These are phyloP conservation scores for Bothriochloa decipiens DNA, from an alignment of 176 grass and related monocot genomes.

Conservation along the genomic window DNA sequence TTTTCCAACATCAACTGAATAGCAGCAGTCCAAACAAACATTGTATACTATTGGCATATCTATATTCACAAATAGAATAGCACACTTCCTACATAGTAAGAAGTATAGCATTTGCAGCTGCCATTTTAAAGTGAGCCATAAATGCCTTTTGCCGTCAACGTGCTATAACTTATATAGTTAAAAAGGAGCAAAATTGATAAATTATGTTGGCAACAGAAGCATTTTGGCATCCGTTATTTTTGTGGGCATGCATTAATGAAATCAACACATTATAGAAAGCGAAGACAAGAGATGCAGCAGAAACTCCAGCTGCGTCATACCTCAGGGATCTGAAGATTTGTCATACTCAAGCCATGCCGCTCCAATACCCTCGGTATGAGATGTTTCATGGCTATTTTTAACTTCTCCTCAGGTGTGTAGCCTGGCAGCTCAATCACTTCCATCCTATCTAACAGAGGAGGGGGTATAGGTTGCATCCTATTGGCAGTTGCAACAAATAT, in stretches of 20 bases:
- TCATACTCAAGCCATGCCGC: conserved; percentile 84
- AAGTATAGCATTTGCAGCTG: conserved; percentile 2
- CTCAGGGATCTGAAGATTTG: conserved; percentile 95
- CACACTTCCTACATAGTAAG: neutral
- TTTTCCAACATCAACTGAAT: neutral
- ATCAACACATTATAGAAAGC: neutral
- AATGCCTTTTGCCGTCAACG: neutral
- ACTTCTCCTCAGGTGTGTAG: conserved; percentile 95
- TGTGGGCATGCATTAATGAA: neutral
- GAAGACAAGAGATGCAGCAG: conserved; percentile 15
- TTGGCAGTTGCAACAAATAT: conserved; percentile 99
- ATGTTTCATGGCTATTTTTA: conserved; percentile 98
- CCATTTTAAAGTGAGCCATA: neutral
- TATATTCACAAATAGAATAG: conserved; percentile 12
- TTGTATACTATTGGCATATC: conserved; percentile 3
- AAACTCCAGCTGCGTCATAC: conserved; percentile 49
- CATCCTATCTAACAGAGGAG: conserved; percentile 93
- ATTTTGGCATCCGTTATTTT: conserved; percentile 23
- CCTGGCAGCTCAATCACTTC: conserved; percentile 98
- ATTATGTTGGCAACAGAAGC: neutral
- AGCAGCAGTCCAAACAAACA: conserved; percentile 13
- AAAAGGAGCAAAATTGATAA: conserved; percentile 3
- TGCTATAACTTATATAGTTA: conserved; percentile 19
- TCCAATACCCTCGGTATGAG: conserved; percentile 95
- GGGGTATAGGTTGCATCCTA: conserved; percentile 87